Percentiles rank a stretch among this genome's conserved stretches.
Evolutionary conservation across 768 basidiomycete species (phyloP).

Genomic region (Podaxis rugospora): DNA sequence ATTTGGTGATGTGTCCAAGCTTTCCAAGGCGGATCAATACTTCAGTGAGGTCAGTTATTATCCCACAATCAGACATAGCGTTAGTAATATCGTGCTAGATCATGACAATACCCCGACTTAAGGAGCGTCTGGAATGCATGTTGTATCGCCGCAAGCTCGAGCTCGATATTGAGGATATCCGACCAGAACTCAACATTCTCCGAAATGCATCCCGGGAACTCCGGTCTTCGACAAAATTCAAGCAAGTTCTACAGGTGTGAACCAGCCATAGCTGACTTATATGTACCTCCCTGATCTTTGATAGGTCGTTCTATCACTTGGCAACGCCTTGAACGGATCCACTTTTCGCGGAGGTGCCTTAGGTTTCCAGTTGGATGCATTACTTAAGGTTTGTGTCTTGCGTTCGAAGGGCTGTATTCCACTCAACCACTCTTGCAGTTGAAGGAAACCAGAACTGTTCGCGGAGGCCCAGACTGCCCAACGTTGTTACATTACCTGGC

Average conservation of each 20-base stretch:
- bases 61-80: not conserved
- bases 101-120: constrained; percentile 69
- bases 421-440: constrained; percentile 39
- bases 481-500: constrained; percentile 93
- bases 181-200: constrained; percentile 74
- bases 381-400: constrained; percentile 60
- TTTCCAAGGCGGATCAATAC: constrained; percentile 83
- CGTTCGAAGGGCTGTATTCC: not conserved
- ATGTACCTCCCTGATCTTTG: not conserved
- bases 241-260: constrained; percentile 61
- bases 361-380: constrained; percentile 80
- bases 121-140: constrained; percentile 77
- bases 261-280: not conserved
- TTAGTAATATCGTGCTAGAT: constrained; percentile 41
- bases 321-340: constrained; percentile 79
- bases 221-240: constrained; percentile 59
- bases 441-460: constrained; percentile 78
- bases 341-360: constrained; percentile 79
- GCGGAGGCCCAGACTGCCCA: constrained; percentile 65
- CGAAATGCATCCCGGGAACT: constrained; percentile 70
- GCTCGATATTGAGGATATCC: constrained; percentile 76
- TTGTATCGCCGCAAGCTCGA: constrained; percentile 79
- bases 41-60: constrained; percentile 54
- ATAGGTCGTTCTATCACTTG: constrained; percentile 70
- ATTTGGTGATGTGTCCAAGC: constrained; percentile 66